Percentiles rank a stretch among this genome's conserved stretches.
phyloP scores from a whole-genome alignment of 2,329 filamentous ascomycete species.

The Leptographium procerum region DNA sequence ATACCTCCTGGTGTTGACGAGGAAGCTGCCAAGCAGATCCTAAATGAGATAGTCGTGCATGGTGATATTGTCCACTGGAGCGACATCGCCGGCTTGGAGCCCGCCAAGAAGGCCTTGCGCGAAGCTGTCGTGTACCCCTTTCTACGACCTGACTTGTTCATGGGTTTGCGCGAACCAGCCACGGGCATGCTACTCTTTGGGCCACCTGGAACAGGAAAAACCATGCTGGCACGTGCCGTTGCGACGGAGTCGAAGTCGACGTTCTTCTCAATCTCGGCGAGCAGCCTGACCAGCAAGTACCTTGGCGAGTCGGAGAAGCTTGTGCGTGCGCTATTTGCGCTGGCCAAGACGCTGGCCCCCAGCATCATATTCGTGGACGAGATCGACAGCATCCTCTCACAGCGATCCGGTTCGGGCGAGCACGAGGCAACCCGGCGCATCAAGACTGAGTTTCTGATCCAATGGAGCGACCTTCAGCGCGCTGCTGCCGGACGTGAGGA shows the following conservation, averaged over 20 bases:
- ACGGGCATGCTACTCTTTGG: constrained; percentile 93
- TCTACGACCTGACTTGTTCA: constrained; percentile 86
- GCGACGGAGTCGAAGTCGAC: constrained; percentile 91
- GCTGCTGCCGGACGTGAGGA: constrained; percentile 75
- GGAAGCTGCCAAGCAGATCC: constrained; percentile 74
- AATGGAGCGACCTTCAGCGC: constrained; percentile 84
- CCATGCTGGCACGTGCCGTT: constrained; percentile 89
- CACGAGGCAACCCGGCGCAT: constrained; percentile 88
- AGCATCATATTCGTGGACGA: constrained; percentile 98
- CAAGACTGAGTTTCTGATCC: constrained; percentile 95
- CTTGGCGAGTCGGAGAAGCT: constrained; percentile 94
- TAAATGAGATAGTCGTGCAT: constrained; percentile 90
- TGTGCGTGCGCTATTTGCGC: constrained; percentile 76
- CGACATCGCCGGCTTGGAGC: constrained; percentile 82
- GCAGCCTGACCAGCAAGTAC: constrained; percentile 89
- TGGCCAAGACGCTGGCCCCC: constrained; percentile 82
- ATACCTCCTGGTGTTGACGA: constrained; percentile 75
- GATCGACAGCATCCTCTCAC: constrained; percentile 85
- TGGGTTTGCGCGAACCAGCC: constrained; percentile 86
- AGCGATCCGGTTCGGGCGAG: constrained; percentile 71
- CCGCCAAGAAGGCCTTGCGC: constrained; percentile 83
- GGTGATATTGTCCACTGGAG: constrained; percentile 93
- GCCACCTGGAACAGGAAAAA: constrained; percentile 95
- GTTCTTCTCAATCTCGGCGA: constrained; percentile 94
- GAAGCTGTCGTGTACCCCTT: constrained; percentile 98